Conservation (phyloP, 2,329 filamentous ascomycete species). For the Colletotrichum lupini region DNA sequence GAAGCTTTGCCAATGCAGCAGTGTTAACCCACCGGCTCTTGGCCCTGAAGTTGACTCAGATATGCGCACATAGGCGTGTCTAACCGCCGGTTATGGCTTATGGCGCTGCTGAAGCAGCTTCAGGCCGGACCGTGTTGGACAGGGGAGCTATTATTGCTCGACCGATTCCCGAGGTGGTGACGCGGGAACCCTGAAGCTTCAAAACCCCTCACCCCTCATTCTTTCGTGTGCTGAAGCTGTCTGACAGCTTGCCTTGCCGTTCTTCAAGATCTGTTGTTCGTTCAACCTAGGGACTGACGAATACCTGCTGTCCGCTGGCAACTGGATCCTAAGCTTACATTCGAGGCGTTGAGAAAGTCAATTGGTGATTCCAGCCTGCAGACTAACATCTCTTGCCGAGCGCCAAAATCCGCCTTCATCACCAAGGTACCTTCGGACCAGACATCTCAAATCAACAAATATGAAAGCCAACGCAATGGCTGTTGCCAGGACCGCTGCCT, state of each 20-base stretch:
- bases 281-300: neutral
- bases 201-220: conserved; percentile 32
- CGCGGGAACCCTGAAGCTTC: conserved; percentile 25
- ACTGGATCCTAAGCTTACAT: neutral
- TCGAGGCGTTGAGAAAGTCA: neutral
- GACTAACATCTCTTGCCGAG: neutral
- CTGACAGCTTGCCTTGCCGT: neutral
- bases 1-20: neutral
- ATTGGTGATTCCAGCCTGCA: neutral
- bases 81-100: neutral
- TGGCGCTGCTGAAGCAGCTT: neutral
- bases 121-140: neutral
- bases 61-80: neutral
- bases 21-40: neutral
- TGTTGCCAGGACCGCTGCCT: conserved; percentile 1
- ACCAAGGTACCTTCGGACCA: neutral
- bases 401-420: neutral
- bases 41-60: conserved; percentile 20
- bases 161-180: conserved; percentile 9
- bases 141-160: conserved; percentile 4
- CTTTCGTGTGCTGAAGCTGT: neutral
- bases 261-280: neutral
- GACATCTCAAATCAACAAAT: neutral
- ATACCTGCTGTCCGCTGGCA: neutral
- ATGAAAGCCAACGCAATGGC: conserved; percentile 17